Evolutionary conservation across 352 stramenopile genomes (phyloP).

Genomic region (Phytophthora ohioensis): DNA sequence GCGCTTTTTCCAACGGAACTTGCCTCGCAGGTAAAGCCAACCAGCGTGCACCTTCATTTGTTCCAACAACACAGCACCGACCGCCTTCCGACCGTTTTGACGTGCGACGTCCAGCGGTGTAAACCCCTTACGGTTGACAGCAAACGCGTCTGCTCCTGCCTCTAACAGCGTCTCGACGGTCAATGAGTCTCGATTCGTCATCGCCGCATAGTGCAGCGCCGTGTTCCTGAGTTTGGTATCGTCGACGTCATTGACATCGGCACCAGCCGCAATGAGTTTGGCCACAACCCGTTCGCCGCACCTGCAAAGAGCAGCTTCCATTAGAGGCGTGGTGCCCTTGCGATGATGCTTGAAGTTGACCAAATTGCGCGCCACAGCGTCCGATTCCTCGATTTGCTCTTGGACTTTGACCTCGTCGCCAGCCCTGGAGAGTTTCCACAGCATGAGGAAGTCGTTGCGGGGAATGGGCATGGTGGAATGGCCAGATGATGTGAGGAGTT

Average conservation of each 20-base stretch:
- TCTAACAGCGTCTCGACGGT: constrained; percentile 60
- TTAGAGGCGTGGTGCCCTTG: constrained; percentile 75
- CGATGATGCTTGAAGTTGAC: constrained; percentile 48
- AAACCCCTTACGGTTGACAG: constrained; percentile 66
- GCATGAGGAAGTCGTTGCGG: constrained; percentile 38
- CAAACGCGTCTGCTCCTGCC: constrained; percentile 57
- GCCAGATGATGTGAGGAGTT: background rate
- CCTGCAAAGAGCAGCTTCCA: constrained; percentile 62
- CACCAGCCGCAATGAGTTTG: constrained; percentile 60
- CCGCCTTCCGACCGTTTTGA: constrained; percentile 49
- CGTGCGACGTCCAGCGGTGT: constrained; percentile 73
- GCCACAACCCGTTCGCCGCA: constrained; percentile 48
- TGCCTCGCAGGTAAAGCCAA: constrained; percentile 58
- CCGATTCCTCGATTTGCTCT: constrained; percentile 38
- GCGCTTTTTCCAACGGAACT: constrained; percentile 68
- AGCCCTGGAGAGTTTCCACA: constrained; percentile 41
- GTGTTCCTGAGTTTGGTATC: constrained; percentile 55
- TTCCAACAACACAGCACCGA: constrained; percentile 55
- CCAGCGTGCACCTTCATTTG: constrained; percentile 63
- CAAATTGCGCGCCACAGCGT: constrained; percentile 42
- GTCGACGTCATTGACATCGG: constrained; percentile 57
- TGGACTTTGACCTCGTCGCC: constrained; percentile 42
- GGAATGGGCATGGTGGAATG: constrained; percentile 33
- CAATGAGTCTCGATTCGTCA: constrained; percentile 47
- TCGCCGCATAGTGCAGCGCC: constrained; percentile 72